phyloP scores from a whole-genome alignment of 768 basidiomycete genomes.

The Paxillus ammoniavirescens region DNA sequence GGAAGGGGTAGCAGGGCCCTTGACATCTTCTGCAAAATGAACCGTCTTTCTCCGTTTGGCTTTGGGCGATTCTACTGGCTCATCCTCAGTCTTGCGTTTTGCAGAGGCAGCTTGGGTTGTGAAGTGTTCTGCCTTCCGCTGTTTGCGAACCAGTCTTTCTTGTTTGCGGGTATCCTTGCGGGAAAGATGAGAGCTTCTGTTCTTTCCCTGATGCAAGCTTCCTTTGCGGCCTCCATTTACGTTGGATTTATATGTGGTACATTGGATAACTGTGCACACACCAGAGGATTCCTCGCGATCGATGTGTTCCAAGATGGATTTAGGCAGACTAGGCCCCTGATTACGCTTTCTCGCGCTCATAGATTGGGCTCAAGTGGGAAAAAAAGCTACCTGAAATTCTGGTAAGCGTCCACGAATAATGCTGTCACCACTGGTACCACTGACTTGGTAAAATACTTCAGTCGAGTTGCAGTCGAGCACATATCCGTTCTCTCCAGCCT shows the following conservation, averaged over 20 bases:
- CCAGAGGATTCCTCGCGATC: constrained; percentile 11
- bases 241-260: not conserved
- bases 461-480: too few relatives aligned
- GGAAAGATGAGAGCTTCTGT: constrained; percentile 25
- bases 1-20: not conserved
- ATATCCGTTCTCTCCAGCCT: not conserved
- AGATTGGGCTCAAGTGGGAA: not conserved
- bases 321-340: constrained; percentile 26
- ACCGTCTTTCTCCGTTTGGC: constrained; percentile 44
- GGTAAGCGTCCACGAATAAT: too few relatives aligned
- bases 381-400: too few relatives aligned
- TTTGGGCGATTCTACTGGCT: constrained; percentile 45
- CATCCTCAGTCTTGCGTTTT: constrained; percentile 42
- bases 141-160: constrained; percentile 56
- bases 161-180: constrained; percentile 68
- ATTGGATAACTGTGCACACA: constrained; percentile 1
- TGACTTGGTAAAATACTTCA: too few relatives aligned
- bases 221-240: not conserved
- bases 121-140: constrained; percentile 62
- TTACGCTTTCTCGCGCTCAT: constrained; percentile 16
- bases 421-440: too few relatives aligned
- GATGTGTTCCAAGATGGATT: constrained; percentile 27
- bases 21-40: constrained; percentile 10
- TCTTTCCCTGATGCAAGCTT: constrained; percentile 3
- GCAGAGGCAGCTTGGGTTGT: constrained; percentile 28